These are phyloP conservation scores for Penicillium corylophilum DNA, from an alignment of 2,329 filamentous ascomycete species.

Conservation along the genomic window DNA sequence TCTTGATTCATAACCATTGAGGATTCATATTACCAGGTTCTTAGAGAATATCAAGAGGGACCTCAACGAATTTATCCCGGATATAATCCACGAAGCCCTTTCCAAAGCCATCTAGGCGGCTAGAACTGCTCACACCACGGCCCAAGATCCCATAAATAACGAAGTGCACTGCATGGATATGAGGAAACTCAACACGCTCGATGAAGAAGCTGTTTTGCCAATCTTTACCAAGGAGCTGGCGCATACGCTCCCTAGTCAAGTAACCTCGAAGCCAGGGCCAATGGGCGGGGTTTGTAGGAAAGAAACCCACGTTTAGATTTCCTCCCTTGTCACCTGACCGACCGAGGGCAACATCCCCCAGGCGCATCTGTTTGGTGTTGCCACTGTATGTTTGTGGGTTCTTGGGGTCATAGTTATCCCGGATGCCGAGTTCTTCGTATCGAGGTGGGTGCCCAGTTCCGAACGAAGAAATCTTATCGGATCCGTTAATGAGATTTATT, in stretches of 20 bases:
- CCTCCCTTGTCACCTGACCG: background rate
- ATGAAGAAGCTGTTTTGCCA: background rate
- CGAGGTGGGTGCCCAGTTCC: background rate
- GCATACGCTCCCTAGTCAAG: background rate
- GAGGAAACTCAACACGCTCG: background rate
- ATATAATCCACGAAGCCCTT: constrained; percentile 48
- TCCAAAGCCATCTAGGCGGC: constrained; percentile 50
- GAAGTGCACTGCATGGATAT: constrained; percentile 48
- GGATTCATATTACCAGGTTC: too few species aligned
- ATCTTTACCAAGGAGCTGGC: background rate
- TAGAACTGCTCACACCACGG: constrained; percentile 50
- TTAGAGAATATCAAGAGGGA: background rate
- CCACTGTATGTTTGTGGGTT: background rate
- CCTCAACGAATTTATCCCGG: background rate
- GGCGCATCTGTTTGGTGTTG: background rate
- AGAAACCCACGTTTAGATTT: background rate
- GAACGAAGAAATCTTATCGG: background rate
- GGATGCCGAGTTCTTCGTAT: background rate
- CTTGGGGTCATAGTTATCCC: background rate
- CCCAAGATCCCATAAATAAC: constrained; percentile 51
- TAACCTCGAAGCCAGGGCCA: background rate
- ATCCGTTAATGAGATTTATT: background rate
- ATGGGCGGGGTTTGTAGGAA: background rate
- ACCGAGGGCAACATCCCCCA: background rate
- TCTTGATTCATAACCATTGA: too few species aligned